Evolutionary conservation across 148 eudicot species (phyloP).

Genomic region (Vaccinium darrowii): DNA sequence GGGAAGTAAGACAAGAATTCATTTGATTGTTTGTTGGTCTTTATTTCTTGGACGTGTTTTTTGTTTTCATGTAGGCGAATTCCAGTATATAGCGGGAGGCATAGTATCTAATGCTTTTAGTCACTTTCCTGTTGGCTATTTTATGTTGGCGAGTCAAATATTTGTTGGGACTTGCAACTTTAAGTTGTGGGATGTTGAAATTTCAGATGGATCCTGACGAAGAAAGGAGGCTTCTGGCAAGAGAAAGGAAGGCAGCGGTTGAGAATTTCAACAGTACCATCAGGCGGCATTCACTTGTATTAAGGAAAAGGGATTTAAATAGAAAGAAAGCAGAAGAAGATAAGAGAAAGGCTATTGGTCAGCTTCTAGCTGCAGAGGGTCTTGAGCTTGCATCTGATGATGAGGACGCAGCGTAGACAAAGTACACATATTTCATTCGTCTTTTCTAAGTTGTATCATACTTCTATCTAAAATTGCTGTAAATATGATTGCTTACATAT

Average conservation of each 20-base stretch:
- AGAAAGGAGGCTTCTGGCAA: constrained; percentile 75
- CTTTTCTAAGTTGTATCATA: background rate
- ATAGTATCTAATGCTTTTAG: background rate
- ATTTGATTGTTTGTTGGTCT: constrained; percentile 6
- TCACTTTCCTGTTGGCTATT: background rate
- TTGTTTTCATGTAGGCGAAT: background rate
- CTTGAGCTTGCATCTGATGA: constrained; percentile 78
- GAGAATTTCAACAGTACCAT: constrained; percentile 73
- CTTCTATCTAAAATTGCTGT: background rate
- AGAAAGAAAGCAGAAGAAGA: constrained; percentile 87
- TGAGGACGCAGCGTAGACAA: constrained; percentile 34
- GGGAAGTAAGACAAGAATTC: background rate
- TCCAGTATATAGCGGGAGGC: no score
- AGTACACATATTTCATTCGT: background rate
- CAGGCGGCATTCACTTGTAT: constrained; percentile 80
- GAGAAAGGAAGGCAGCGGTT: constrained; percentile 75
- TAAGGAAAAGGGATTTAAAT: constrained; percentile 82
- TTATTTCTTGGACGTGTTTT: background rate
- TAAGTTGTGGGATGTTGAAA: background rate
- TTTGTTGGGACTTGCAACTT: background rate
- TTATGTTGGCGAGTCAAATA: background rate
- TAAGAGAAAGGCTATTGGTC: constrained; percentile 54
- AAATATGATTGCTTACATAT: background rate
- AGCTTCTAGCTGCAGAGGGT: constrained; percentile 91
- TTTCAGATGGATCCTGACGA: constrained; percentile 90